Conservation (phyloP, 2,329 filamentous ascomycete species). For the Pestalotiopsis sp. region DNA sequence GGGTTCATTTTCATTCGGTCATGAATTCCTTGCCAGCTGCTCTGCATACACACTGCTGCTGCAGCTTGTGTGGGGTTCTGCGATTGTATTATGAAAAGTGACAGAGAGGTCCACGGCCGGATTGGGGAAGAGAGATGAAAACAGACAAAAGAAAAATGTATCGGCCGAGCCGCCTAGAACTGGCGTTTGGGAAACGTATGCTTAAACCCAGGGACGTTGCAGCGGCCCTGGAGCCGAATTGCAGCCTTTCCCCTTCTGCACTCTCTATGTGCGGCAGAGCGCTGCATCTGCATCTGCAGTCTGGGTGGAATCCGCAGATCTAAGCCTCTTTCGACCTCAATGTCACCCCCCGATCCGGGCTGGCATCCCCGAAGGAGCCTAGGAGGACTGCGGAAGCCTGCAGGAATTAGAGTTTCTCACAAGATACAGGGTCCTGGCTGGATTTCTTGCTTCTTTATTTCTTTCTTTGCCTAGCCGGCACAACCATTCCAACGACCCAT, state of each 20-base stretch:
- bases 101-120: neutral
- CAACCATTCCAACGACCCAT: neutral
- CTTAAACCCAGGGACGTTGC: neutral
- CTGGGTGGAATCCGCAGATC: neutral
- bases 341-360: constrained; percentile 5
- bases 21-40: too few relatives aligned
- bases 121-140: neutral
- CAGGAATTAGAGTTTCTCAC: constrained; percentile 3
- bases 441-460: neutral
- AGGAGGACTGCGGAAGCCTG: neutral
- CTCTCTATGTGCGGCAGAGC: neutral
- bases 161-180: neutral
- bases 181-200: neutral
- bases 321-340: constrained; percentile 1
- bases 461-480: neutral
- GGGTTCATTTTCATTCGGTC: too few relatives aligned
- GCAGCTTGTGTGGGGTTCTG: too few relatives aligned
- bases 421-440: neutral
- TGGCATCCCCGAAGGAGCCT: constrained; percentile 20
- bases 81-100: neutral
- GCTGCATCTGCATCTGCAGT: neutral
- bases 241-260: neutral
- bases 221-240: neutral
- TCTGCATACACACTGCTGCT: too few relatives aligned
- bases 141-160: neutral